These are phyloP conservation scores for Glycine latifolia DNA, from an alignment of 306 rosid species.

Conservation along the genomic window DNA sequence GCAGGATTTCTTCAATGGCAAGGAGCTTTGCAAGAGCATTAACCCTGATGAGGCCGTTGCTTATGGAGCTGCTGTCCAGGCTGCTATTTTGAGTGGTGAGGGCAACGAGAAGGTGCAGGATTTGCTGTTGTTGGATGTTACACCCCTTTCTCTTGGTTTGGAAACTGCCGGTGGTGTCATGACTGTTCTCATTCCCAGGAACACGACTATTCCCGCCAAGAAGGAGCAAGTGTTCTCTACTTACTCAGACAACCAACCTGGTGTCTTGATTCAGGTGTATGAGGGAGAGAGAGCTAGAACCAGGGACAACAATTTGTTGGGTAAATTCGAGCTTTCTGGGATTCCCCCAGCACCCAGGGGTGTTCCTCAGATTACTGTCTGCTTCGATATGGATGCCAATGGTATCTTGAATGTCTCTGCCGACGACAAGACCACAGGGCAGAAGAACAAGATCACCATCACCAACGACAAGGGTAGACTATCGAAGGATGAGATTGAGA, in stretches of 20 bases:
- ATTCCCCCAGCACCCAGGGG: slow-evolving; percentile 74
- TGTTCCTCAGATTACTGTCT: slow-evolving; percentile 61
- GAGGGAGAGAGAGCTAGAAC: slow-evolving; percentile 73
- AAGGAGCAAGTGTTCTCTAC: slow-evolving; percentile 77
- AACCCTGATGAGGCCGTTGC: slow-evolving; percentile 85
- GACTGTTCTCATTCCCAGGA: slow-evolving; percentile 73
- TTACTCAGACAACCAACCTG: slow-evolving; percentile 70
- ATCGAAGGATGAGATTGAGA: slow-evolving; percentile 64
- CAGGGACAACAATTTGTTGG: slow-evolving; percentile 67
- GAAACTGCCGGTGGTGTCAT: slow-evolving; percentile 69
- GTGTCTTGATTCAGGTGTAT: slow-evolving; percentile 63
- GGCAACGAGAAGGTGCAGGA: slow-evolving; percentile 76
- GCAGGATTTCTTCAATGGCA: slow-evolving; percentile 76
- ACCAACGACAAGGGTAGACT: slow-evolving; percentile 67
- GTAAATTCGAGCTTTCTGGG: slow-evolving; percentile 58
- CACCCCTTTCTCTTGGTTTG: slow-evolving; percentile 68
- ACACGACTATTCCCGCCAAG: slow-evolving; percentile 75
- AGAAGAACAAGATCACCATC: slow-evolving; percentile 66
- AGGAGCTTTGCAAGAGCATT: slow-evolving; percentile 78
- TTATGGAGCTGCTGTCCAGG: slow-evolving; percentile 80
- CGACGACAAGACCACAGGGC: slow-evolving; percentile 60
- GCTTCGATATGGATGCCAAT: slow-evolving; percentile 75
- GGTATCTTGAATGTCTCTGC: slow-evolving; percentile 76
- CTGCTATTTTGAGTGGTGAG: slow-evolving; percentile 73
- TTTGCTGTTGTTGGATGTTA: slow-evolving; percentile 67